A percentile compares a stretch with the other conserved stretches of the same genome.
Evolutionary conservation across 78 protist genomes (phyloP).

Genomic region (Isochrysis galbana): DNA sequence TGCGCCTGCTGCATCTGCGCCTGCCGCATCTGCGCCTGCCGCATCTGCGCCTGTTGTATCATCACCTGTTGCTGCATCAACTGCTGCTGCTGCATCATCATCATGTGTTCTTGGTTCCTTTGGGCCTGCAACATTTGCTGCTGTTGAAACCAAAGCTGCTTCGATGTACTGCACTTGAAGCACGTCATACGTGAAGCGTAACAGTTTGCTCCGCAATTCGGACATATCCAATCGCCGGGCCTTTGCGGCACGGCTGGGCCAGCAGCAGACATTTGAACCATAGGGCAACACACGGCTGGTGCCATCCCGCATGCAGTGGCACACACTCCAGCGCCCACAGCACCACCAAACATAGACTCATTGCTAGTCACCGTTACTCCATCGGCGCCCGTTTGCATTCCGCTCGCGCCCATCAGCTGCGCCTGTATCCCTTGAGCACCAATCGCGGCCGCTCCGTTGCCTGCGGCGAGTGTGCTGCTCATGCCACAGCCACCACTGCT

Average conservation of each 20-base stretch:
- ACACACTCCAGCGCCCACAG: not conserved
- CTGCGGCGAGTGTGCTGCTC: not conserved
- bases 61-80: too few relatives aligned
- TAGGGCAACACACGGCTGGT: not conserved
- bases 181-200: slow-evolving; percentile 14
- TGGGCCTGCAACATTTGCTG: not conserved
- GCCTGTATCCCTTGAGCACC: not conserved
- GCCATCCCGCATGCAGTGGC: not conserved
- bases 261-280: too few relatives aligned
- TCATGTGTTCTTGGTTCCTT: not conserved
- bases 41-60: too few relatives aligned
- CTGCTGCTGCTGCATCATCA: too few relatives aligned
- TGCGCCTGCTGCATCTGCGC: not conserved
- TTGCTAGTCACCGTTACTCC: too few relatives aligned
- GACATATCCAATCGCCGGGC: slow-evolving; percentile 38
- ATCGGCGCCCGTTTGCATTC: not conserved
- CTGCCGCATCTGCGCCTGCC: not conserved
- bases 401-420: not conserved
- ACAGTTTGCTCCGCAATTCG: slow-evolving; percentile 28
- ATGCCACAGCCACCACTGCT: not conserved
- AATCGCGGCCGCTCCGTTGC: not conserved
- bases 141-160: not conserved
- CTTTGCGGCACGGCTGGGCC: not conserved
- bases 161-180: slow-evolving; percentile 23
- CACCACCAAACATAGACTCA: not conserved